phyloP scores from a whole-genome alignment of 345 rosid genomes.

The Populus euphratica region DNA sequence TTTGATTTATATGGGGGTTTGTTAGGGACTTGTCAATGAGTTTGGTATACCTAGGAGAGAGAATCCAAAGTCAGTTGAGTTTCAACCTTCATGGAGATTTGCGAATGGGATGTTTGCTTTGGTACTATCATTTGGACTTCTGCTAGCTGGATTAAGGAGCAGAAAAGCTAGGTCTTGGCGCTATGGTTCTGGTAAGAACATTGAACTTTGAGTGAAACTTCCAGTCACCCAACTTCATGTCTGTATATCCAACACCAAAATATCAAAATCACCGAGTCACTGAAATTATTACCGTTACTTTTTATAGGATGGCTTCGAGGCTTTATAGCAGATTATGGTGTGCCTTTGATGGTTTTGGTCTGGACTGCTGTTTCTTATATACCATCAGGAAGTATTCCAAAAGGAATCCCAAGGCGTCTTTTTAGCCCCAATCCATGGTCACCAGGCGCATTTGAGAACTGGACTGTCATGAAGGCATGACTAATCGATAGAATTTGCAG shows the following conservation, averaged over 20 bases:
- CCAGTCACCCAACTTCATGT: background rate
- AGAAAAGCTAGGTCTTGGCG: slow-evolving; percentile 34
- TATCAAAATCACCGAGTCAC: background rate
- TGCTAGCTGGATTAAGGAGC: slow-evolving; percentile 23
- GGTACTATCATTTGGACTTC: slow-evolving; percentile 29
- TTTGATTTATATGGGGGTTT: background rate
- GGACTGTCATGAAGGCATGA: slow-evolving; percentile 29
- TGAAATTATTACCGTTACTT: background rate
- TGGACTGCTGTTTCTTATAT: slow-evolving; percentile 29
- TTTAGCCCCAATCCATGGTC: slow-evolving; percentile 33
- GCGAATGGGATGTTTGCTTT: slow-evolving; percentile 32
- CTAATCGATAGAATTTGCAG: background rate
- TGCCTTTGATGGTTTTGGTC: slow-evolving; percentile 28
- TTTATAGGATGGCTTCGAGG: slow-evolving; percentile 24
- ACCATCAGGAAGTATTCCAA: slow-evolving; percentile 19
- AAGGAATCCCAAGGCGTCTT: slow-evolving; percentile 28
- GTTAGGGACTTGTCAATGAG: slow-evolving; percentile 25
- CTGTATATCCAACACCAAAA: background rate
- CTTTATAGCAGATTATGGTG: slow-evolving; percentile 29
- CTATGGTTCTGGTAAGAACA: slow-evolving; percentile 28
- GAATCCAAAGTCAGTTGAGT: slow-evolving; percentile 19
- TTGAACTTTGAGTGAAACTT: background rate
- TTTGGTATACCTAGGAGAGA: slow-evolving; percentile 19
- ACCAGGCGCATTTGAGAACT: slow-evolving; percentile 26
- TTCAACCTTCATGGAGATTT: slow-evolving; percentile 23